A percentile compares a stretch with the other conserved stretches of the same genome.
phyloP scores from a whole-genome alignment of 306 rosid genomes.

The Prunus kanzakura region DNA sequence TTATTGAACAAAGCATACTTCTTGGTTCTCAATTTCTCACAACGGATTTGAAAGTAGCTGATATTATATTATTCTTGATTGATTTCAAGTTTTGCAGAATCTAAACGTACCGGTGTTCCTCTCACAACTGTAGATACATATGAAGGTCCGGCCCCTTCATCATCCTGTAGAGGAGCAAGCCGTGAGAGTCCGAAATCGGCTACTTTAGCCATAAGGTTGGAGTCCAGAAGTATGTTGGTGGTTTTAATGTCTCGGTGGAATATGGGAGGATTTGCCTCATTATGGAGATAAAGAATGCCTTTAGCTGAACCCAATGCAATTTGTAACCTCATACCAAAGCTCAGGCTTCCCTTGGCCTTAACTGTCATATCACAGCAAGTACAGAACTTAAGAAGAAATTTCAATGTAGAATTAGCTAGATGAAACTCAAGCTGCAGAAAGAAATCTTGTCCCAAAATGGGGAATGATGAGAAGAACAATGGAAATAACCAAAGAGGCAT shows the following conservation, averaged over 20 bases:
- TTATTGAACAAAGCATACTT: not conserved
- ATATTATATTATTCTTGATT: not conserved
- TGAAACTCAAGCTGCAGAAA: not conserved
- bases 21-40: not conserved
- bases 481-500: not conserved
- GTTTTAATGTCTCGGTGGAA: slow-evolving; percentile 91
- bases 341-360: slow-evolving; percentile 37
- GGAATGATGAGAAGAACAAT: no score
- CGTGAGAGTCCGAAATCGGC: slow-evolving; percentile 93
- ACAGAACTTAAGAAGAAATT: not conserved
- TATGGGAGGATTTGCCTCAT: slow-evolving; percentile 92
- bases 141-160: slow-evolving; percentile 56
- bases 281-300: slow-evolving; percentile 85
- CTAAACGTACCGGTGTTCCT: slow-evolving; percentile 85
- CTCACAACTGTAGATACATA: slow-evolving; percentile 84
- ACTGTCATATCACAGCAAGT: slow-evolving; percentile 43
- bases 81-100: not conserved
- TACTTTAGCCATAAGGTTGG: slow-evolving; percentile 66
- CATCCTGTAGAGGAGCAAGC: slow-evolving; percentile 65
- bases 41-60: not conserved
- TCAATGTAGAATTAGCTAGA: not conserved
- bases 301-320: slow-evolving; percentile 82
- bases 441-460: not conserved
- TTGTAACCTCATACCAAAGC: slow-evolving; percentile 52
- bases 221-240: slow-evolving; percentile 79